phyloP scores from a whole-genome alignment of 2,329 filamentous ascomycete species.

The Leptographium galeiforme region DNA sequence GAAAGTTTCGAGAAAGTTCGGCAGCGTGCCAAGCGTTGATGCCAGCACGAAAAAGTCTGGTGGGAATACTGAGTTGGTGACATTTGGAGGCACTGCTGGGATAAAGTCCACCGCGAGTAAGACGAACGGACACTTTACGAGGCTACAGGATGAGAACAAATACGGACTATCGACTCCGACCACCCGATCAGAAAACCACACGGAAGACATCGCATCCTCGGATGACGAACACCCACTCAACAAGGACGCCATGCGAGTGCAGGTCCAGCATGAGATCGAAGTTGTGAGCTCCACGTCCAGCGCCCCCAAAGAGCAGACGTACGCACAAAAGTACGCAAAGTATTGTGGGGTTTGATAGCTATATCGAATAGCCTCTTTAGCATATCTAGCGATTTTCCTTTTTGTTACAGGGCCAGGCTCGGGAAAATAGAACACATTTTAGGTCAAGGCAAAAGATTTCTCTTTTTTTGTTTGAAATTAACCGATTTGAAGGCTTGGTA shows the following conservation, averaged over 20 bases:
- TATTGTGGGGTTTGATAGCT: background rate
- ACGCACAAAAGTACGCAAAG: background rate
- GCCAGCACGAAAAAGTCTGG: background rate
- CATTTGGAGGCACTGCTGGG: background rate
- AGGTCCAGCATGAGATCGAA: background rate
- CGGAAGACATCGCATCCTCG: background rate
- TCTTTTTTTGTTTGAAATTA: no score
- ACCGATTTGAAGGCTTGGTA: no score
- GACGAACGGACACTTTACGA: background rate
- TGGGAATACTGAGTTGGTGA: background rate
- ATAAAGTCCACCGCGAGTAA: background rate
- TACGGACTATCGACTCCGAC: background rate
- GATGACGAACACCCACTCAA: background rate
- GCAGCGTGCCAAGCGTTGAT: constrained; percentile 1
- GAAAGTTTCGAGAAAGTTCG: constrained; percentile 7
- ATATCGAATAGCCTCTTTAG: no score
- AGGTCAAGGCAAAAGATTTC: no score
- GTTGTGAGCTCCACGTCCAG: background rate
- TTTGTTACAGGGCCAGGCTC: no score
- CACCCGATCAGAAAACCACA: background rate
- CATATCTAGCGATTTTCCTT: no score
- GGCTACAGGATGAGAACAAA: background rate
- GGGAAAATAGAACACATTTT: no score
- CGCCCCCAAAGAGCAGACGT: background rate
- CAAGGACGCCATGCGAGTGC: background rate